These are phyloP conservation scores for Diplodia scrobiculata DNA, from an alignment of 2,329 filamentous ascomycete genomes.

Conservation along the genomic window DNA sequence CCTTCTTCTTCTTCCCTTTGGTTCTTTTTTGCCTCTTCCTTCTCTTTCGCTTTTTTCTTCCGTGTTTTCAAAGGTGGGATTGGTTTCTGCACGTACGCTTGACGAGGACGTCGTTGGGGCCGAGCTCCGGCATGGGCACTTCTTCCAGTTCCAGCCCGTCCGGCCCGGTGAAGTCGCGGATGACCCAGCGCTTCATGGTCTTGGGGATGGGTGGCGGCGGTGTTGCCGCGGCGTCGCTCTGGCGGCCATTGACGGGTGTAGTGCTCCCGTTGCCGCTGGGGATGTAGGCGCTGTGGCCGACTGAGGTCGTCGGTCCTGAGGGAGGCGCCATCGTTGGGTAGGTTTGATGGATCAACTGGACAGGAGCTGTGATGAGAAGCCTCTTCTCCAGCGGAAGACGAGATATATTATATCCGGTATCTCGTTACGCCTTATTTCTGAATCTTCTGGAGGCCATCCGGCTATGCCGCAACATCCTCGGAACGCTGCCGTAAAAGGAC, in stretches of 20 bases:
- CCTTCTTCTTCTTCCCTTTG: background rate
- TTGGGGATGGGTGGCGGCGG: background rate
- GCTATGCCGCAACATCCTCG: background rate
- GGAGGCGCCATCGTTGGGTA: background rate
- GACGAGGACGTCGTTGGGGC: slow-evolving; percentile 72
- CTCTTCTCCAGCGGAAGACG: background rate
- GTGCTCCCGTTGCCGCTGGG: background rate
- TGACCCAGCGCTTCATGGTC: slow-evolving; percentile 11
- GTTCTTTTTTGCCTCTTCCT: background rate
- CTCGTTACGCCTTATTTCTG: background rate
- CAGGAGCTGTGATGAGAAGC: background rate
- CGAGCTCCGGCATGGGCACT: slow-evolving; percentile 60
- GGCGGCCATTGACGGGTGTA: background rate
- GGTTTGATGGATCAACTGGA: background rate
- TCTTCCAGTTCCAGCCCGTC: slow-evolving; percentile 38
- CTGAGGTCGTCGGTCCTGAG: background rate
- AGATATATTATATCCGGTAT: background rate
- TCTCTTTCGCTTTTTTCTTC: background rate
- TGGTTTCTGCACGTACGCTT: slow-evolving; percentile 50
- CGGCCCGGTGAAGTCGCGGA: slow-evolving; percentile 14
- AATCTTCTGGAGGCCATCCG: background rate
- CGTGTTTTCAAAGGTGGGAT: background rate
- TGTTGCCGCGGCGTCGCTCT: background rate
- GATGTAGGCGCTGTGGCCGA: background rate
- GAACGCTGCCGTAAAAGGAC: background rate